Base-by-base conservation (phyloP, 2,329 filamentous ascomycete species). In the Aspergillus felis region DNA sequence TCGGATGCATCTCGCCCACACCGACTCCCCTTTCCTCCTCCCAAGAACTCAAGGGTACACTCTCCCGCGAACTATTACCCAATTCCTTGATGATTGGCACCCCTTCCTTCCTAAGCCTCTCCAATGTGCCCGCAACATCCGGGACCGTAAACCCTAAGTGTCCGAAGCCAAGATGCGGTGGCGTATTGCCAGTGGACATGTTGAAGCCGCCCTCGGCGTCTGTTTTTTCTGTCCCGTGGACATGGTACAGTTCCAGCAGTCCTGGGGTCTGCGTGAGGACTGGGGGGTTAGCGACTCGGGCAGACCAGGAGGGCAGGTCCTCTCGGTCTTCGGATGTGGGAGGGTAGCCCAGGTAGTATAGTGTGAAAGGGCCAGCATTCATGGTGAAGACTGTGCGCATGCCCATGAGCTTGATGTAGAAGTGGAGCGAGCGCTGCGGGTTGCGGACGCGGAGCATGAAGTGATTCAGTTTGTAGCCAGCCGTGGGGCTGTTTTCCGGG, bases 281-380 rank as follows among this genome's bases (percentile, higher is more conserved):
- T 0, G 56, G 63, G 7, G 67, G 64, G 4, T 66, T 56, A 2
- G 66, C 65, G 2, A 70, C 70, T 7, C 65, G 61, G 46, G 60
- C 56, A 10, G 71, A 69, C 68, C 71, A 75, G 4, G 60, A 47
- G 6, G 56, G 44, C 6, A 72, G 60, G 41, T 73, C 66, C 1
- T 64, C 65, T 32, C 60, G 61, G 48, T 70, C 55, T n/a, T 63
- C 64, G 12, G 63, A 55, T 14, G 69, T 67, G 12, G 69, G 66
- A 3, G 74, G 73, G 46, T 75, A 71, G 6, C 72, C 73, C 5
- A 76, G 69, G 55, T 75, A 76, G 61, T 76, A 76, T 53, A 76
- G 70, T 7, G 73, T 76, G 61, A 73, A 75, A 7, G 72, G 73
- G 7, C 74, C 72, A 35, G 70, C 65, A 52, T 76, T 75, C 67